These are phyloP conservation scores for Iberis amara DNA, from an alignment of 441 rosid genomes.

Conservation along the genomic window DNA sequence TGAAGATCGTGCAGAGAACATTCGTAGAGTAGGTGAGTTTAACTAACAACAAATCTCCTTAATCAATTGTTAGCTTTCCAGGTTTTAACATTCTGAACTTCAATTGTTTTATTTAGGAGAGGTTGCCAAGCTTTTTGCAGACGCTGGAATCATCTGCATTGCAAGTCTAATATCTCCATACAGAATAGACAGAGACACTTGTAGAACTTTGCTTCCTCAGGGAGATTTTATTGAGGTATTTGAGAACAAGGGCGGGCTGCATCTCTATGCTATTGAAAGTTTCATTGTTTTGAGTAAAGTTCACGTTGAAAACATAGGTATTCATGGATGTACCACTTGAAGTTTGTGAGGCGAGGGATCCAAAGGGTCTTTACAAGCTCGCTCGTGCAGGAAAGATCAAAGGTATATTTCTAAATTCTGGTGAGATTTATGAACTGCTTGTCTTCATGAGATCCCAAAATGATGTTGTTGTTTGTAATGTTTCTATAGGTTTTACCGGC, in stretches of 20 bases:
- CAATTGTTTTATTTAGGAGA: conserved; percentile 37
- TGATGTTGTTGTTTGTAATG: conserved; percentile 9
- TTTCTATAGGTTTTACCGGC: conserved; percentile 29
- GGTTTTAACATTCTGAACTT: neutral
- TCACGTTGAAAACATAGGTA: conserved; percentile 36
- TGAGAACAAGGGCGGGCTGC: neutral
- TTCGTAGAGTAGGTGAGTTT: conserved; percentile 54
- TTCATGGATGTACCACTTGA: conserved; percentile 61
- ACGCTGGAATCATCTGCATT: conserved; percentile 63
- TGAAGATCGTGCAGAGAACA: conserved; percentile 64
- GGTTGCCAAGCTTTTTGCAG: conserved; percentile 75
- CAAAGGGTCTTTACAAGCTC: conserved; percentile 70
- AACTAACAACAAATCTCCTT: neutral
- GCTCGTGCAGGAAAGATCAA: conserved; percentile 73
- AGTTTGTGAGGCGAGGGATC: conserved; percentile 66
- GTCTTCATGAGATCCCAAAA: neutral
- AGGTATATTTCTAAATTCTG: conserved; percentile 32
- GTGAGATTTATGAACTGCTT: neutral
- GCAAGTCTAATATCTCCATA: conserved; percentile 66
- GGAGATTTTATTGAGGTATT: conserved; percentile 66
- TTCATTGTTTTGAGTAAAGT: neutral
- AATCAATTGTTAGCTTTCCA: neutral
- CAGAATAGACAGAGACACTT: conserved; percentile 52
- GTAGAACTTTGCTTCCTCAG: conserved; percentile 47
- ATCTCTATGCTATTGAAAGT: neutral